A percentile compares a stretch with the other conserved stretches of the same genome.
Conservation (phyloP, 139 green algal genomes). For the Chlamydomonas sp. region DNA sequence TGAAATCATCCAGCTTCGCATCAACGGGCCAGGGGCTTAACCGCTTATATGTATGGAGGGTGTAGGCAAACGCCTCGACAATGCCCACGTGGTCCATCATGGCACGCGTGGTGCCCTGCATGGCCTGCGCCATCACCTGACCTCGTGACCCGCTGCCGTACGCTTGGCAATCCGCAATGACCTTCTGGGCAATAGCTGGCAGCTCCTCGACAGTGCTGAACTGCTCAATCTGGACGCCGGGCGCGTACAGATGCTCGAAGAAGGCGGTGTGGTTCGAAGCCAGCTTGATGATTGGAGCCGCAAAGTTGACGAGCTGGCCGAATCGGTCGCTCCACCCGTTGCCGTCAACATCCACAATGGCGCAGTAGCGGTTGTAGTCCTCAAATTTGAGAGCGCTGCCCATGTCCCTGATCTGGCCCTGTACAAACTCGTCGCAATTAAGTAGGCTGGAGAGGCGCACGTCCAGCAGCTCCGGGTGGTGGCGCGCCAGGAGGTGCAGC, state of each 20-base stretch:
- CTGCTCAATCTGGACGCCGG: conserved; percentile 9
- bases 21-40: conserved; percentile 2
- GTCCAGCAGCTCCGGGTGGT: conserved; percentile 40
- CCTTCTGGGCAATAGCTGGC: neutral
- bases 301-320: conserved; percentile 44
- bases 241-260: conserved; percentile 52
- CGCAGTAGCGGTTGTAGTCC: conserved; percentile 6
- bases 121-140: neutral
- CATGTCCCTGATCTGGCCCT: neutral
- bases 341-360: conserved; percentile 58
- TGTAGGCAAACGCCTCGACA: conserved; percentile 14
- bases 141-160: neutral
- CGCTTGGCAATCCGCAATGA: neutral
- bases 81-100: conserved; percentile 19
- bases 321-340: conserved; percentile 63
- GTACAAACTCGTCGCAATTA: conserved; percentile 11
- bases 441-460: neutral
- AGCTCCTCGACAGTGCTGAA: conserved; percentile 19
- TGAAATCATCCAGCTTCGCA: neutral
- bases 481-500: conserved; percentile 44
- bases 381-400: conserved; percentile 16
- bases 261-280: conserved; percentile 48
- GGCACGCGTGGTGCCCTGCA: neutral
- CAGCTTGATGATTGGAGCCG: conserved; percentile 59
- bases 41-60: neutral